These are phyloP conservation scores for Punica granatum DNA, from an alignment of 345 rosid species.

Conservation along the genomic window DNA sequence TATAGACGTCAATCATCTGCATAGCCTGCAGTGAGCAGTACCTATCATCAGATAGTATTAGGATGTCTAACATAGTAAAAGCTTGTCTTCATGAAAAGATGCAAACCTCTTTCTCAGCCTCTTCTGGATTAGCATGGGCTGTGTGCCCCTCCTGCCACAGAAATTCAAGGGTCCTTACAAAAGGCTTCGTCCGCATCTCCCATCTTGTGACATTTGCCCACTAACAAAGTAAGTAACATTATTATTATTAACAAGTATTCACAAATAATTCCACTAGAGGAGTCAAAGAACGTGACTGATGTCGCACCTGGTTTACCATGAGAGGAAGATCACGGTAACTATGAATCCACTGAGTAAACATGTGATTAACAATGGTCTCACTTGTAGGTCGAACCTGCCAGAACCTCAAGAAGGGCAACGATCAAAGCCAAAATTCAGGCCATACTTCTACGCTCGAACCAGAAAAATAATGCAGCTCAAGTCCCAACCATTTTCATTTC, in stretches of 20 bases:
- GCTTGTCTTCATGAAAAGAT: constrained; percentile 7
- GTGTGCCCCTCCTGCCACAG: constrained; percentile 99
- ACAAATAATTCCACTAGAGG: background rate
- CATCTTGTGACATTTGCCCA: constrained; percentile 98
- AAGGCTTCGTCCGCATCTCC: constrained; percentile 95
- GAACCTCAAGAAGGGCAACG: constrained; percentile 66
- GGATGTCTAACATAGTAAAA: background rate
- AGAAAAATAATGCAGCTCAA: constrained; percentile 1
- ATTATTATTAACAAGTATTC: background rate
- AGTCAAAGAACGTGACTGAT: background rate
- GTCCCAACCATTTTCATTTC: background rate
- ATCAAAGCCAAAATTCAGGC: constrained; percentile 66
- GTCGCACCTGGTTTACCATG: constrained; percentile 76
- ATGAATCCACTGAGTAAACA: constrained; percentile 97
- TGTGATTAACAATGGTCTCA: constrained; percentile 92
- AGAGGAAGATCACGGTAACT: constrained; percentile 95
- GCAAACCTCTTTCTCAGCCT: constrained; percentile 87
- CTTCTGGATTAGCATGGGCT: constrained; percentile 80
- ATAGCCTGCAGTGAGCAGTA: constrained; percentile 54
- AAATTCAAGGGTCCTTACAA: constrained; percentile 93
- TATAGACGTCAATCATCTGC: constrained; percentile 84
- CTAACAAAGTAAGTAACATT: constrained; percentile 20
- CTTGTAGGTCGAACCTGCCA: constrained; percentile 98
- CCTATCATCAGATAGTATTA: constrained; percentile 13
- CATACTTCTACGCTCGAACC: constrained; percentile 19